phyloP scores from a whole-genome alignment of 2,329 filamentous ascomycete genomes.

The Neofusicoccum ribis region DNA sequence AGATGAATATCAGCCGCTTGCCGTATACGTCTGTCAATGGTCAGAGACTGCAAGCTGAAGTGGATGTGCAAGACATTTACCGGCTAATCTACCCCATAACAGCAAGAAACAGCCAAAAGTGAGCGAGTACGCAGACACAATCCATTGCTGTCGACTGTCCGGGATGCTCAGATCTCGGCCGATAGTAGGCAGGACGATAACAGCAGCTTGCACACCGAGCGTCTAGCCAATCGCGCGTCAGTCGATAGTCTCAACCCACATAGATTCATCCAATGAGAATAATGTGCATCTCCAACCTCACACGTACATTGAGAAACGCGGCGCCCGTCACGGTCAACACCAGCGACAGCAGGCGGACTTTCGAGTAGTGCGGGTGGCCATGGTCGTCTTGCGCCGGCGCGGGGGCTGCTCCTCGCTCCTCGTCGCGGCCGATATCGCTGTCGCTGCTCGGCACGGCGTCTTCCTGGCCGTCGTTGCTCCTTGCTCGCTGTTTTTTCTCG shows the following conservation, averaged over 20 bases:
- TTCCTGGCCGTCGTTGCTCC: neutral
- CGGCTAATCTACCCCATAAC: constrained; percentile 64
- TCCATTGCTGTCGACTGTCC: constrained; percentile 31
- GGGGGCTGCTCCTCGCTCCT: neutral
- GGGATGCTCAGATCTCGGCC: constrained; percentile 33
- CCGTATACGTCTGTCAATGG: constrained; percentile 50
- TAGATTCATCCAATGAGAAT: too few relatives aligned
- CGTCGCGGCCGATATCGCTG: constrained; percentile 1
- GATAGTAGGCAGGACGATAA: constrained; percentile 37
- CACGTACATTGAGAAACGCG: constrained; percentile 29
- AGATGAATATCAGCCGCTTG: constrained; percentile 62
- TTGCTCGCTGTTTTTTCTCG: neutral
- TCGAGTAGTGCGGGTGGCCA: constrained; percentile 23
- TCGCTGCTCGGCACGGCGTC: neutral
- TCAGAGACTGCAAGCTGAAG: neutral
- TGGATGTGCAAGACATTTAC: constrained; percentile 29
- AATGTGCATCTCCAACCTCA: neutral
- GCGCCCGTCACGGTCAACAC: constrained; percentile 32
- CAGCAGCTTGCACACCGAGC: constrained; percentile 33
- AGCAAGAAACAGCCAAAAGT: constrained; percentile 66
- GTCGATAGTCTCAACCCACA: neutral
- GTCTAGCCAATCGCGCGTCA: constrained; percentile 19
- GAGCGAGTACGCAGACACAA: constrained; percentile 61
- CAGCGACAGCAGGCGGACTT: constrained; percentile 29
- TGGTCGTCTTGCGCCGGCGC: neutral